Evolutionary conservation across 1,284 basidiomycete species (phyloP).

Genomic region (Ustilago shanxiensis): DNA sequence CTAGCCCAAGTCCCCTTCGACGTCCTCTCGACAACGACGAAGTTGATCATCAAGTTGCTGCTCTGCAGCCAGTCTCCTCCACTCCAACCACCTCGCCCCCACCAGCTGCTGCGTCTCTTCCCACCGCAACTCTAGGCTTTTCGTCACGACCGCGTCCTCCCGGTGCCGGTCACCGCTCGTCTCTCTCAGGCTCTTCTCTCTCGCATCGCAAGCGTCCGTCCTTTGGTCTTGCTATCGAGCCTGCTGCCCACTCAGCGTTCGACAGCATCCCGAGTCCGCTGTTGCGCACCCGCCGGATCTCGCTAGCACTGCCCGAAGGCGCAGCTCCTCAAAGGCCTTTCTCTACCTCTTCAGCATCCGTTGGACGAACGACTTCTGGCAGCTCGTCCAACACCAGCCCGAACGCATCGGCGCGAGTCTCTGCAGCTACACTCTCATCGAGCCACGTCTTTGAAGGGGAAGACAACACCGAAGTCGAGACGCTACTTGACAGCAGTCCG

Average conservation of each 20-base stretch:
- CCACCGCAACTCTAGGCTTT: conserved; percentile 7
- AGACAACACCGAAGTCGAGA: conserved; percentile 38
- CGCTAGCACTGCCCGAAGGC: conserved; percentile 20
- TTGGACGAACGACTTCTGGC: conserved; percentile 11
- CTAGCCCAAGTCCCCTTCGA: conserved; percentile 4
- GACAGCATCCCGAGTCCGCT: conserved; percentile 52
- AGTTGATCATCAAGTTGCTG: background rate
- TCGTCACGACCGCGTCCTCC: conserved; percentile 10
- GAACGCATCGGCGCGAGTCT: conserved; percentile 21
- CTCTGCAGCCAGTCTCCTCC: background rate
- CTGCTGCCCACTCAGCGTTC: conserved; percentile 49
- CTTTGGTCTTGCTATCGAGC: conserved; percentile 48
- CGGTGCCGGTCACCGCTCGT: conserved; percentile 25
- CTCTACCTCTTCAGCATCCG: conserved; percentile 29
- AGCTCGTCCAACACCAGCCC: conserved; percentile 30
- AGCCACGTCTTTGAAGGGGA: conserved; percentile 17
- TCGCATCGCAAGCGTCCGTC: conserved; percentile 48
- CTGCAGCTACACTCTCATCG: conserved; percentile 37
- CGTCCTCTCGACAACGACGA: conserved; percentile 17
- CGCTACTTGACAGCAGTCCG: conserved; percentile 25
- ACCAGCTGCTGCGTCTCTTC: background rate
- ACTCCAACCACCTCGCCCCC: background rate
- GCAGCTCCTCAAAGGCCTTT: conserved; percentile 15
- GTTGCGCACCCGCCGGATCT: conserved; percentile 30
- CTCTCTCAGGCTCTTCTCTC: conserved; percentile 28